A percentile compares a stretch with the other conserved stretches of the same genome.
Conservation (phyloP, 176 grass and related monocot species). For the Paspalum notatum region DNA sequence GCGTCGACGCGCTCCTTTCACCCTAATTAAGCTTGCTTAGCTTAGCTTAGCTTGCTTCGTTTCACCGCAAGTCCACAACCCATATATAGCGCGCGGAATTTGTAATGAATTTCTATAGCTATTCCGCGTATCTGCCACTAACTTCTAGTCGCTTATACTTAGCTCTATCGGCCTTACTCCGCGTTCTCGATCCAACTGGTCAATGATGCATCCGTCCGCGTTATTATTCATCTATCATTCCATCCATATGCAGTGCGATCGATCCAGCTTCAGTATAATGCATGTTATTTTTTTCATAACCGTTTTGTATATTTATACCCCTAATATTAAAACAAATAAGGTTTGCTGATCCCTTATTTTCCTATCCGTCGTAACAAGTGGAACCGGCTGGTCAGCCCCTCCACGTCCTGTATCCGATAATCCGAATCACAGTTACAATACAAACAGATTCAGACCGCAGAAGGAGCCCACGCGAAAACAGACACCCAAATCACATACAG, state of each 20-base stretch:
- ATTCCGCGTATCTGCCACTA: conserved; percentile 3
- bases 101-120: background rate
- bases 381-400: too few species aligned
- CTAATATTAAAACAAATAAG: too few species aligned
- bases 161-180: background rate
- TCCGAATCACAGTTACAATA: too few species aligned
- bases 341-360: too few species aligned
- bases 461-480: too few species aligned
- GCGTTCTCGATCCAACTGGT: conserved; percentile 5
- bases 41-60: conserved; percentile 20
- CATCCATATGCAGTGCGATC: background rate
- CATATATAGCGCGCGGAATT: background rate
- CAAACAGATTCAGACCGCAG: too few species aligned
- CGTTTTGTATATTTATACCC: too few species aligned
- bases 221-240: background rate
- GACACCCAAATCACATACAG: too few species aligned
- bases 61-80: conserved; percentile 19
- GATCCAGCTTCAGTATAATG: background rate
- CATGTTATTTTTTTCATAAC: background rate
- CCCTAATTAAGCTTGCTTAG: background rate
- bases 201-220: background rate
- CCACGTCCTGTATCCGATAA: too few species aligned
- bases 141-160: background rate
- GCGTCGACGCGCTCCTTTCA: background rate
- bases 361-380: too few species aligned